A percentile compares a stretch with the other conserved stretches of the same genome.
phyloP scores from a whole-genome alignment of 2,329 filamentous ascomycete species.

The Sclerotinia trifoliorum region DNA sequence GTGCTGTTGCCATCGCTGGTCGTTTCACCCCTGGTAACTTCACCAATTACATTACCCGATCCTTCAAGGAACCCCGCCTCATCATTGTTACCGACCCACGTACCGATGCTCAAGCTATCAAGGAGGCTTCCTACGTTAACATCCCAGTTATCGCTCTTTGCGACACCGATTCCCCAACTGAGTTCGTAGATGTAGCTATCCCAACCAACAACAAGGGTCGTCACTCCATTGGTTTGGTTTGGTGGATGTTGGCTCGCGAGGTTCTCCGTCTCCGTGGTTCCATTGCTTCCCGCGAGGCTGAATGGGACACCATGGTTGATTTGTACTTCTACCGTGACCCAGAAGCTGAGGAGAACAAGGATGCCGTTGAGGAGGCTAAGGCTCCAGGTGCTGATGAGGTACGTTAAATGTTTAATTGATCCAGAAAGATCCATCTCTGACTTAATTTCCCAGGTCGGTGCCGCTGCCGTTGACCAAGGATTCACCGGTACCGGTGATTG shows the following conservation, averaged over 20 bases:
- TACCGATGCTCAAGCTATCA: slow-evolving; percentile 99
- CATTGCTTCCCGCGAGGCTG: slow-evolving; percentile 89
- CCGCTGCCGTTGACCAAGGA: slow-evolving; percentile 74
- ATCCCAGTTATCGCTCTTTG: slow-evolving; percentile 99
- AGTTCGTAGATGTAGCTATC: slow-evolving; percentile 99
- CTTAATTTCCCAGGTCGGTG: slow-evolving; percentile 51
- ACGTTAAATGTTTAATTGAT: background rate
- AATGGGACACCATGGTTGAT: slow-evolving; percentile 99
- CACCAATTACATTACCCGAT: slow-evolving; percentile 99
- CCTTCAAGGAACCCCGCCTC: slow-evolving; percentile 99
- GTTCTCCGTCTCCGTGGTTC: slow-evolving; percentile 98
- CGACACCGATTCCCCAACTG: slow-evolving; percentile 98
- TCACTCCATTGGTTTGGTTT: slow-evolving; percentile 96
- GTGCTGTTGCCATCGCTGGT: slow-evolving; percentile 95
- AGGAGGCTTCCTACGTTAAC: slow-evolving; percentile 99
- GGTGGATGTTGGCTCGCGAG: slow-evolving; percentile 99
- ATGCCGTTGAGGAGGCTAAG: slow-evolving; percentile 87
- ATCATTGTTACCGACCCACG: slow-evolving; percentile 99
- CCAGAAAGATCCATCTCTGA: slow-evolving; percentile 5
- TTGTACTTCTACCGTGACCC: slow-evolving; percentile 99
- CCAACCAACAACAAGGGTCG: slow-evolving; percentile 99
- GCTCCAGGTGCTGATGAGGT: slow-evolving; percentile 73
- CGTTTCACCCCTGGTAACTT: slow-evolving; percentile 99
- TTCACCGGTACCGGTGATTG: slow-evolving; percentile 75
- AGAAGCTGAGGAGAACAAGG: slow-evolving; percentile 99